Evolutionary conservation across 2,329 filamentous ascomycete genomes (phyloP), one percentile per base, ranked within the genome.

Genomic region (Venturia carpophila): DNA sequence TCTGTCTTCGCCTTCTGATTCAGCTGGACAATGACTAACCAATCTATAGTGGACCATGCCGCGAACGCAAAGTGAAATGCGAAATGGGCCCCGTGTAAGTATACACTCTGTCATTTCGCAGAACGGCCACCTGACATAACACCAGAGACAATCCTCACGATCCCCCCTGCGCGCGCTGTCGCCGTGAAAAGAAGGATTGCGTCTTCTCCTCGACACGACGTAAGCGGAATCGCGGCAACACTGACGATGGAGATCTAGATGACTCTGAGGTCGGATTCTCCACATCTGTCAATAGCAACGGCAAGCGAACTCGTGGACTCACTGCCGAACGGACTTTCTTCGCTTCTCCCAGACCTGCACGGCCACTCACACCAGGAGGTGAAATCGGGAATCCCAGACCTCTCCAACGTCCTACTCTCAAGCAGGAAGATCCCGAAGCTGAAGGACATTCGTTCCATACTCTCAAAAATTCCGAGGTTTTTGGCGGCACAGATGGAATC

Each of bases 181-280:
- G 92, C 64, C 87, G 94, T 70, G 94, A 99, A 80, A 91, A 88
- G 79, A 97, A 97, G 76, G 89, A 96, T 72, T 99, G 94, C 80
- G 96, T 89, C 82, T 99, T 99, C 80, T 96, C 92, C 68, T 91
- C 92, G 24, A 97, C 92, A 41, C 84, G 94, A 62, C 87, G 94
- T 73, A 97, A 97, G 85, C 86, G 83, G 60, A 64, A 65, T 47
- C 85, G 79, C 34, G 81, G 79, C 66, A 77, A 75, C 63, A 75
- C 74, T 13, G 79, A 79, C 10, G 77, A 77, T 39, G 69, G 47
- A 27, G 47, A 71, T 9, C 77, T 80, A 2, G 78, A 79, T 42
- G 71, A 74, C 34, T 77, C 47, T 41, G 84, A 88, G 70, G 91
- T 90, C 75, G 88, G 88, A 56, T 83, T 90, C 67, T 91, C 91